These are phyloP conservation scores for Mediolabrus comicus DNA, from an alignment of 108 stramenopile genomes.

Conservation along the genomic window DNA sequence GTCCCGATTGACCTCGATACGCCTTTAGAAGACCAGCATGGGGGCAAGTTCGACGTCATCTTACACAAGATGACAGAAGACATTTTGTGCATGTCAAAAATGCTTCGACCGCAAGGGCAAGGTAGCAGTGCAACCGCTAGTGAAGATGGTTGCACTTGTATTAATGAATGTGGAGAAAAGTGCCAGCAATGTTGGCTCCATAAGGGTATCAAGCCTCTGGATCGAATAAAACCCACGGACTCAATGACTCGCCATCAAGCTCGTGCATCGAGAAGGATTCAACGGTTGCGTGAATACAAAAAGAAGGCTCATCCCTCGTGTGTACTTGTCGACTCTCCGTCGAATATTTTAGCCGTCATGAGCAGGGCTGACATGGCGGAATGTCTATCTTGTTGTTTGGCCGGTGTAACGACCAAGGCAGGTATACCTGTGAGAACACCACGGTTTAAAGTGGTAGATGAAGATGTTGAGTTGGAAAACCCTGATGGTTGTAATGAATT, in stretches of 20 bases:
- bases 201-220: background rate
- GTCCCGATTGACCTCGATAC: constrained; percentile 79
- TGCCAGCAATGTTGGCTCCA: background rate
- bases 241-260: constrained; percentile 30
- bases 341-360: constrained; percentile 72
- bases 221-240: background rate
- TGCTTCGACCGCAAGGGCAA: constrained; percentile 15
- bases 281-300: constrained; percentile 66
- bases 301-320: constrained; percentile 56
- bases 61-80: constrained; percentile 89
- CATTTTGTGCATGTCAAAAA: constrained; percentile 62
- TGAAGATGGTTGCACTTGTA: background rate
- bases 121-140: too few species aligned
- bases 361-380: constrained; percentile 72
- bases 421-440: constrained; percentile 75
- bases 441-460: constrained; percentile 55
- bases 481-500: constrained; percentile 3
- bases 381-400: constrained; percentile 55
- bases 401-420: constrained; percentile 45
- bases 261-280: constrained; percentile 59
- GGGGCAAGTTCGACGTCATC: constrained; percentile 79
- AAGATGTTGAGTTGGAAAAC: constrained; percentile 6
- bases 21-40: constrained; percentile 81
- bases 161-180: constrained; percentile 1
- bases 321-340: constrained; percentile 76